Base-by-base conservation (phyloP, 2,329 filamentous ascomycete species). In the Cladophialophora bantiana region DNA sequence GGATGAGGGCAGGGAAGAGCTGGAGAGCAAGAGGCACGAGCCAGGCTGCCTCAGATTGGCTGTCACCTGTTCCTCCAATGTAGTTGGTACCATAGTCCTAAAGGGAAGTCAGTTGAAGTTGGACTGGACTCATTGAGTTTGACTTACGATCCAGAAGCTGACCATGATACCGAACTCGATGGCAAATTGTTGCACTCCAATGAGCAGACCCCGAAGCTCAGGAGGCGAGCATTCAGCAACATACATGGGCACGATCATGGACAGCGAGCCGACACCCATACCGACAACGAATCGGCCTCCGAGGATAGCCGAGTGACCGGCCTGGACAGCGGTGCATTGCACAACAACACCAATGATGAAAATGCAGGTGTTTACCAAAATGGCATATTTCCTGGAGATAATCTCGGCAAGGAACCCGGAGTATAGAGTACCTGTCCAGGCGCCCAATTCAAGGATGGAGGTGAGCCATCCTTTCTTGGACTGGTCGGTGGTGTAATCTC, bases 11-110 rank as follows among this genome's bases (percentile, higher is more conserved):
- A 1, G 79, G 79, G 12, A 79, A 71, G 68, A 84, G 78, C 68
- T 85, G 83, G 7, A 85, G 73, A 7, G 83, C 68, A 59, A 92
- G 86, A 0, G 91, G 91, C 0, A 91, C 79, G 0, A 92, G 83
- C 91, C 91, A 95, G 0, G 91, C 88, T 0, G 88, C 87, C 38
- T 92, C 84, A 12, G 82, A 83, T 77, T 94, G 89, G 1, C 73
- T 77, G 32, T 69, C 66, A 75, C 85, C 82, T 4, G 85, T 88
- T 4, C 87, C 90, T 0, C 89, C 88, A 55, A 90, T 90, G 74
- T 84, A 89, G 74, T 90, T 89, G 31, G 73, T 77, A 31, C 80
- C 80, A 64, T 82, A 82, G 18, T 77, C 77, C 77, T 77, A 59
- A 32, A 32, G 15, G 59, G 13, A 32, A 75, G 68, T 32, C 13